These are phyloP conservation scores for Clonostachys rosea DNA, from an alignment of 2,329 filamentous ascomycete species.

Conservation along the genomic window DNA sequence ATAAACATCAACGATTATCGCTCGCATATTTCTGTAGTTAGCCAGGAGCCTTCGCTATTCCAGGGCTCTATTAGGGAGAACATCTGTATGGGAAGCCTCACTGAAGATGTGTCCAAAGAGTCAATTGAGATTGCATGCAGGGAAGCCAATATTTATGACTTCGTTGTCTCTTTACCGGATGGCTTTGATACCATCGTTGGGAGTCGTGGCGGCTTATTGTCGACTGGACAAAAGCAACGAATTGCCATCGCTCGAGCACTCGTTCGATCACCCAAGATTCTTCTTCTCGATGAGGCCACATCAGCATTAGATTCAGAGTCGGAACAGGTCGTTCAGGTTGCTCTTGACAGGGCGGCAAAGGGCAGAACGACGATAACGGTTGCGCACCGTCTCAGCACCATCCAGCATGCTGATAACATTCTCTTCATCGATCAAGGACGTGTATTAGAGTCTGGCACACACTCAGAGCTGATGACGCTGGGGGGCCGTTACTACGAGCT, in stretches of 20 bases:
- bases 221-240: constrained; percentile 91
- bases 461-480: constrained; percentile 65
- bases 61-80: constrained; percentile 90
- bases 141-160: constrained; percentile 91
- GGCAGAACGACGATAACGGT: constrained; percentile 90
- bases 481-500: constrained; percentile 73
- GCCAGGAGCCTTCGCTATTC: constrained; percentile 91
- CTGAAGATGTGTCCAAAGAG: constrained; percentile 62
- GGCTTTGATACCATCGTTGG: constrained; percentile 85
- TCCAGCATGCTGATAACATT: constrained; percentile 90
- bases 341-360: constrained; percentile 78
- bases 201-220: constrained; percentile 78
- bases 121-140: constrained; percentile 74
- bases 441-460: constrained; percentile 80
- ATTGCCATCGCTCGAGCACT: constrained; percentile 89
- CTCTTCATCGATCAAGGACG: constrained; percentile 90
- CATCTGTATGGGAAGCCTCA: constrained; percentile 70
- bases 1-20: constrained; percentile 87
- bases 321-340: constrained; percentile 82
- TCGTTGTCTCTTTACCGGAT: constrained; percentile 80
- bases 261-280: constrained; percentile 85
- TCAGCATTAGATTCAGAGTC: constrained; percentile 46
- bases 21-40: constrained; percentile 78
- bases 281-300: constrained; percentile 31
- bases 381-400: constrained; percentile 85